Conservation (phyloP, 306 rosid genomes). For the Sindora glabra region DNA sequence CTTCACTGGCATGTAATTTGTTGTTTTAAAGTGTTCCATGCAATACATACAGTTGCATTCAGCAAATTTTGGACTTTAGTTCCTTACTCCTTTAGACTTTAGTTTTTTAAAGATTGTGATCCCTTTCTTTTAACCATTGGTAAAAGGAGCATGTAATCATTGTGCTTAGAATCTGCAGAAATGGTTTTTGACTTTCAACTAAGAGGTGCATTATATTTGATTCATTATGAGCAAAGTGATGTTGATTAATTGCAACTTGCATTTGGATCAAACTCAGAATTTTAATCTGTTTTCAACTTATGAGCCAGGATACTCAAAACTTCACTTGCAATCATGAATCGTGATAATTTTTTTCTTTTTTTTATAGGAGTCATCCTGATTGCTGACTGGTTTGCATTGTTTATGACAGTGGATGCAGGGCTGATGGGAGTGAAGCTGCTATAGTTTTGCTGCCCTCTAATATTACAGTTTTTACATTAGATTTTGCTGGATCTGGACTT, state of each 20-base stretch:
- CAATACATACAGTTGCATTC: slow-evolving; percentile 1
- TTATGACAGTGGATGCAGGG: slow-evolving; percentile 90
- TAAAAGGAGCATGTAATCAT: not conserved
- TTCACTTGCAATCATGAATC: too few species aligned
- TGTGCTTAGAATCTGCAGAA: not conserved
- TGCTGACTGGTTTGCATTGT: slow-evolving; percentile 23
- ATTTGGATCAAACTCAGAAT: too few species aligned
- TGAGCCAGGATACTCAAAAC: too few species aligned
- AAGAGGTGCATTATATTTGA: too few species aligned
- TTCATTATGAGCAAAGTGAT: too few species aligned
- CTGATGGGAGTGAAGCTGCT: slow-evolving; percentile 97
- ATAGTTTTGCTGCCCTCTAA: slow-evolving; percentile 86
- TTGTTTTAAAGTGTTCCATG: slow-evolving; percentile 5
- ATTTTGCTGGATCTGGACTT: slow-evolving; percentile 94
- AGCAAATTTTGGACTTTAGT: not conserved
- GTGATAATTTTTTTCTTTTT: too few species aligned
- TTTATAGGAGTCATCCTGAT: too few species aligned
- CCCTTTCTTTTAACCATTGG: not conserved
- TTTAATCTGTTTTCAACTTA: too few species aligned
- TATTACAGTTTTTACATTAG: slow-evolving; percentile 86
- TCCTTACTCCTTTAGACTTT: too few species aligned
- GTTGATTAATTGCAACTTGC: too few species aligned
- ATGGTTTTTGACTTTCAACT: not conserved
- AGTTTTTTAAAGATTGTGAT: not conserved
- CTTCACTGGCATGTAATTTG: not conserved